Evolutionary conservation across 805 yeast genomes (phyloP).

Genomic region (Brettanomyces sp.): DNA sequence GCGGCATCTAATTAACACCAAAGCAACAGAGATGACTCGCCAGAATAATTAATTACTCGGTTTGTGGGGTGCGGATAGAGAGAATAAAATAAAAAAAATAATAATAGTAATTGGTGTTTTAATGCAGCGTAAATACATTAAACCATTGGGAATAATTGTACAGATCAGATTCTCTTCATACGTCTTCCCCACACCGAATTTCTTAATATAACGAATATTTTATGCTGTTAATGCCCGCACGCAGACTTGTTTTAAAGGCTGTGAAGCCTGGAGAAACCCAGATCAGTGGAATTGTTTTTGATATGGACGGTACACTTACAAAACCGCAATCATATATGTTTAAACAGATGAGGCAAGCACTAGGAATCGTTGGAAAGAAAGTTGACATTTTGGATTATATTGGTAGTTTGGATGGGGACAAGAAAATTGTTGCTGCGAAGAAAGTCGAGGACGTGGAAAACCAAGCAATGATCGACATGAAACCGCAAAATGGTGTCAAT

Average conservation of each 20-base stretch:
- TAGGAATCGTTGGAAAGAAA: constrained; percentile 34
- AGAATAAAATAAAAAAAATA: too few relatives aligned
- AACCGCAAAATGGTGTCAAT: constrained; percentile 37
- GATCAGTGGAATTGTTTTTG: constrained; percentile 53
- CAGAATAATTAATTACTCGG: too few relatives aligned
- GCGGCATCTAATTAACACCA: too few relatives aligned
- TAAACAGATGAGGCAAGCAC: constrained; percentile 48
- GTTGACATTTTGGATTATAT: constrained; percentile 48
- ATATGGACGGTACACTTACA: constrained; percentile 75
- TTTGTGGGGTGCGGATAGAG: too few relatives aligned
- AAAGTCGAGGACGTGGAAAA: constrained; percentile 45
- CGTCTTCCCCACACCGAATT: too few relatives aligned
- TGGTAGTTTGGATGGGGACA: constrained; percentile 31
- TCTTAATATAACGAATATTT: too few relatives aligned
- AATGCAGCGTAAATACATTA: too few relatives aligned
- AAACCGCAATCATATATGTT: constrained; percentile 45
- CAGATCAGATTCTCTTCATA: too few relatives aligned
- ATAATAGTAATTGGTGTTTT: too few relatives aligned
- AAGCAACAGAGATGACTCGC: too few relatives aligned
- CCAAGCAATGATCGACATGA: constrained; percentile 54
- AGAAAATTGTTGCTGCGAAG: constrained; percentile 34
- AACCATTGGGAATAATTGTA: too few relatives aligned
- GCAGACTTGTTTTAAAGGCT: not conserved
- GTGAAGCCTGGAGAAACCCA: not conserved
- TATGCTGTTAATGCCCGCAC: not conserved